Evolutionary conservation across 1,284 basidiomycete genomes (phyloP).

Genomic region (Trametes hirsuta): DNA sequence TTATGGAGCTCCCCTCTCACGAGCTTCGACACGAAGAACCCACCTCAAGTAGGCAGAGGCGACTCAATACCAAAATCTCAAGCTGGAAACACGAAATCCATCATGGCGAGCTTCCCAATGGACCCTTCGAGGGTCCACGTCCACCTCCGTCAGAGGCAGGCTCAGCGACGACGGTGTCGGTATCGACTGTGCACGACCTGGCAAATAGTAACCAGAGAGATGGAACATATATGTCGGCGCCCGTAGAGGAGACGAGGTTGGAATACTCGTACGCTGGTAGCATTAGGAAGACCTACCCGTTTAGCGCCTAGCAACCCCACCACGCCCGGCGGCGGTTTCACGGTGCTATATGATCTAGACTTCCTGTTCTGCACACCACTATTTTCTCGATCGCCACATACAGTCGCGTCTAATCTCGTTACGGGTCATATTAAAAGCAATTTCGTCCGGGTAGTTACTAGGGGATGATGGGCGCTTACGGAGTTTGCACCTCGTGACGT

Average conservation of each 20-base stretch:
- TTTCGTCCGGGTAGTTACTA: too few species aligned
- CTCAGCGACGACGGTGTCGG: constrained; percentile 6
- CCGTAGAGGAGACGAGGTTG: background rate
- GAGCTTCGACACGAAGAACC: background rate
- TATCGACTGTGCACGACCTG: constrained; percentile 8
- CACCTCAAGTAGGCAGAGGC: background rate
- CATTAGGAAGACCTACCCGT: background rate
- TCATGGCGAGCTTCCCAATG: background rate
- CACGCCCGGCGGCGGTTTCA: background rate
- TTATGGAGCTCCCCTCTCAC: background rate
- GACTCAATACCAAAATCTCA: background rate
- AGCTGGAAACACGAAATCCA: background rate
- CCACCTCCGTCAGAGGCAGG: constrained; percentile 1
- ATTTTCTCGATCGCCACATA: too few species aligned
- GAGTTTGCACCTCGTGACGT: too few species aligned
- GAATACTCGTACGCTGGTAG: background rate
- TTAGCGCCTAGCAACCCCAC: too few species aligned
- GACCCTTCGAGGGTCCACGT: background rate
- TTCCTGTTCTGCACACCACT: background rate
- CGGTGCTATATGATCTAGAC: background rate
- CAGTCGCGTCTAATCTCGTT: too few species aligned
- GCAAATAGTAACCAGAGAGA: background rate
- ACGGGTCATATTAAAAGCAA: too few species aligned
- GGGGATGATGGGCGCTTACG: too few species aligned
- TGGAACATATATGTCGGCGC: background rate